Evolutionary conservation across 495 filamentous ascomycete genomes (phyloP), one percentile per base, ranked within the genome.

Genomic region (Patellaria atrata): DNA sequence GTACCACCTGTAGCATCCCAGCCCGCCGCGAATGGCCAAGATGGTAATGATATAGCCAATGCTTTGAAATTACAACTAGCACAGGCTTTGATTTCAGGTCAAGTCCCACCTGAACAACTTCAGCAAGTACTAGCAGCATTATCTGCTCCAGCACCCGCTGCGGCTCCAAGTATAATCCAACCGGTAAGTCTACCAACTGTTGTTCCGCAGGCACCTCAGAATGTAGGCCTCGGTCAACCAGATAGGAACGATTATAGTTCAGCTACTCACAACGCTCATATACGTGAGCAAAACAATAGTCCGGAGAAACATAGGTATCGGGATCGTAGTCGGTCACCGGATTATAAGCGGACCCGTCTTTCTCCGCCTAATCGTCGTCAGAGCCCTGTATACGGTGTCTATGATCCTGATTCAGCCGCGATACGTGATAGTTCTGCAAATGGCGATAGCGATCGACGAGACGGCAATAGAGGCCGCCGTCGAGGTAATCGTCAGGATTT

Each of bases 361-460:
- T 23, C 11, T 22, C 46, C 46, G 3, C 49, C 42, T 3, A 40
- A 40, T 24, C 45, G 49, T 25, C 45, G 49, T 15, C 71, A 75
- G 37, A 82, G 78, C 51, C 78, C 77, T 20, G 71, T 75, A 9
- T 82, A 82, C 55, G 77, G 74, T 19, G 55, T 39, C 4, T 60
- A 60, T 38, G 48, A 58, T n/a, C 53, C 54, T 8, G 46, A 41
- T 38, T 37, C 49, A n/a, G 35, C 10, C 12, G n/a, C n/a, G n/a
- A n/a, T n/a, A n/a, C 34, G 34, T 2, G 38, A 21, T 5, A 24
- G 33, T 4, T 27, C 14, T 4, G 22, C 41, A 0, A 46, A 55
- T 31, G 29, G 19, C 17, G 45, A 40, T 24, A 22, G 12, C 16
- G 45, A 50, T 13, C 37, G 41, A 19, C 13, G 27, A 6, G 42